These are phyloP conservation scores for Saccharomyces hybrid DNA, from an alignment of 1,139 yeast species.

Conservation along the genomic window DNA sequence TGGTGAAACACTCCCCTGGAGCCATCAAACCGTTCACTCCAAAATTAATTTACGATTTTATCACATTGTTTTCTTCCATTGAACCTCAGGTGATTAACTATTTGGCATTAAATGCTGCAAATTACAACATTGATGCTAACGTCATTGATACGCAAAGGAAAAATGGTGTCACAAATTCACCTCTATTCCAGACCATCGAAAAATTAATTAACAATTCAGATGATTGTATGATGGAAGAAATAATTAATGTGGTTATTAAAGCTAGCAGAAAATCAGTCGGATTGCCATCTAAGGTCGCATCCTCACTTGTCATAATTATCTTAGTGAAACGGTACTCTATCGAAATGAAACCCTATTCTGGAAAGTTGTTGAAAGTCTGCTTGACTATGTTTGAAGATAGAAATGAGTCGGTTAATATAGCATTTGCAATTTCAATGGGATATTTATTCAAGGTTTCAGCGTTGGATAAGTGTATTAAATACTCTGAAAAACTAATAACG, in stretches of 20 bases:
- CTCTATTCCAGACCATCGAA: constrained; percentile 85
- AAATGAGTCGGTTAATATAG: constrained; percentile 63
- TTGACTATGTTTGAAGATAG: constrained; percentile 56
- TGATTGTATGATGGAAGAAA: constrained; percentile 43
- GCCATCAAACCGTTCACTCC: constrained; percentile 66
- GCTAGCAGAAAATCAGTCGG: constrained; percentile 67
- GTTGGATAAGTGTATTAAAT: constrained; percentile 46
- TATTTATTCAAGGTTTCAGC: constrained; percentile 62
- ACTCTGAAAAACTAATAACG: constrained; percentile 45
- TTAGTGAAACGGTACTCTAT: constrained; percentile 53
- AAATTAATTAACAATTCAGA: constrained; percentile 54
- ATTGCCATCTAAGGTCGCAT: constrained; percentile 84
- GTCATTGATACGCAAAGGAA: constrained; percentile 75
- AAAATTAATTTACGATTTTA: constrained; percentile 58
- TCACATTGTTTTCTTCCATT: constrained; percentile 69
- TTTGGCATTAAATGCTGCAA: constrained; percentile 79
- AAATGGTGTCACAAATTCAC: constrained; percentile 70
- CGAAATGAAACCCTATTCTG: constrained; percentile 53
- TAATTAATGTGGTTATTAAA: constrained; percentile 42
- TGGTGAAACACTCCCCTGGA: constrained; percentile 56
- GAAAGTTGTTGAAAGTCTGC: constrained; percentile 51
- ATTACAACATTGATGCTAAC: constrained; percentile 63
- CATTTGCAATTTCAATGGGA: constrained; percentile 80
- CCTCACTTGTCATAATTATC: constrained; percentile 66
- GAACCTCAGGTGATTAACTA: constrained; percentile 91